Evolutionary conservation across 2,329 filamentous ascomycete genomes (phyloP).

Genomic region (Mollisiaceae sp.): DNA sequence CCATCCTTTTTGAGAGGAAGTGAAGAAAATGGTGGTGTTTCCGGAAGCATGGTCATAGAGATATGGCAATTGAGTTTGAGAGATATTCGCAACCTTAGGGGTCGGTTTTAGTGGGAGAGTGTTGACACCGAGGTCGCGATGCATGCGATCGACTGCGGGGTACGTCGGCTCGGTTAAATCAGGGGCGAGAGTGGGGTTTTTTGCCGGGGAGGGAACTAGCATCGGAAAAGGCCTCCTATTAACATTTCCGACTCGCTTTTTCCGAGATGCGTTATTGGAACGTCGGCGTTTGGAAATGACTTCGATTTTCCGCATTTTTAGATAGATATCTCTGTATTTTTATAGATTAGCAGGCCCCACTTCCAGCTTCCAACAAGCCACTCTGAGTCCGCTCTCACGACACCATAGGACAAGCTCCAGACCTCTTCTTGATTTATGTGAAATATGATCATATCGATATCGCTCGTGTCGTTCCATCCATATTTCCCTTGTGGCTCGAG

Average conservation of each 20-base stretch:
- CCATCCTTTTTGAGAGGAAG: slow-evolving; percentile 48
- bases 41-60: slow-evolving; percentile 6
- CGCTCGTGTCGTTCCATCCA: too few relatives aligned
- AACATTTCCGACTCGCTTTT: not conserved
- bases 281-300: not conserved
- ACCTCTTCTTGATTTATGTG: too few relatives aligned
- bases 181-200: slow-evolving; percentile 14
- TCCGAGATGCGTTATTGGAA: not conserved
- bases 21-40: slow-evolving; percentile 45
- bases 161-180: slow-evolving; percentile 13
- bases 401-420: too few relatives aligned
- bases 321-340: not conserved
- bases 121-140: not conserved
- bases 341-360: too few relatives aligned
- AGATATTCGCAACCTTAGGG: not conserved
- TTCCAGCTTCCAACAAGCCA: too few relatives aligned
- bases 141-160: slow-evolving; percentile 7
- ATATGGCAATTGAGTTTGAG: not conserved
- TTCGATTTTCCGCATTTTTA: not conserved
- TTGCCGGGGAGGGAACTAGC: not conserved
- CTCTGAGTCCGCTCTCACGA: too few relatives aligned
- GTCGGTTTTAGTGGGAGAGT: not conserved
- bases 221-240: not conserved
- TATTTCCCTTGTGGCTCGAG: too few relatives aligned
- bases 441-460: too few relatives aligned